Evolutionary conservation across 306 rosid genomes (phyloP).

Genomic region (Cucurbita maxima): DNA sequence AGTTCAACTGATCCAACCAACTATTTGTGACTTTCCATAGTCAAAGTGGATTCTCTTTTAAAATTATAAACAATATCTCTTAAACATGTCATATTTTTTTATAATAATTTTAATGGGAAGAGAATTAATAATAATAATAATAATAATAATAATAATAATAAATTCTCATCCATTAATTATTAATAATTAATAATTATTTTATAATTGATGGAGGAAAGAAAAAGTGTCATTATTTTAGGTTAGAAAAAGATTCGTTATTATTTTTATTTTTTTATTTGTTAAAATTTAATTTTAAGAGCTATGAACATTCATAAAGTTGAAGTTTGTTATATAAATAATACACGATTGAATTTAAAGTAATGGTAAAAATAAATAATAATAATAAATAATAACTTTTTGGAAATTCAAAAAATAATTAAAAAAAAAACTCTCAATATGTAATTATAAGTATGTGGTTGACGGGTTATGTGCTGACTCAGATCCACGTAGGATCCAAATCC

Average conservation of each 20-base stretch:
- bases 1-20: too few relatives aligned
- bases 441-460: neutral
- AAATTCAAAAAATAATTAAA: too few relatives aligned
- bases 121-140: neutral
- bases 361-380: neutral
- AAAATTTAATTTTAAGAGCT: neutral
- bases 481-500: neutral
- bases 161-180: too few relatives aligned
- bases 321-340: neutral
- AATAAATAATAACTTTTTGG: neutral
- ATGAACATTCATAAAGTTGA: neutral
- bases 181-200: too few relatives aligned
- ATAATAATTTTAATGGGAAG: neutral
- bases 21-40: too few relatives aligned
- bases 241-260: too few relatives aligned
- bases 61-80: too few relatives aligned
- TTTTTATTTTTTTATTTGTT: neutral
- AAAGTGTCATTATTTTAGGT: neutral
- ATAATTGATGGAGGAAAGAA: neutral
- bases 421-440: neutral
- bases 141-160: too few relatives aligned
- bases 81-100: too few relatives aligned
- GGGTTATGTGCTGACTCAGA: neutral
- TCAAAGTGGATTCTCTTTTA: too few relatives aligned
- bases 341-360: neutral